These are phyloP conservation scores for Blumeria graminis DNA, from an alignment of 2,329 filamentous ascomycete species.

Conservation along the genomic window DNA sequence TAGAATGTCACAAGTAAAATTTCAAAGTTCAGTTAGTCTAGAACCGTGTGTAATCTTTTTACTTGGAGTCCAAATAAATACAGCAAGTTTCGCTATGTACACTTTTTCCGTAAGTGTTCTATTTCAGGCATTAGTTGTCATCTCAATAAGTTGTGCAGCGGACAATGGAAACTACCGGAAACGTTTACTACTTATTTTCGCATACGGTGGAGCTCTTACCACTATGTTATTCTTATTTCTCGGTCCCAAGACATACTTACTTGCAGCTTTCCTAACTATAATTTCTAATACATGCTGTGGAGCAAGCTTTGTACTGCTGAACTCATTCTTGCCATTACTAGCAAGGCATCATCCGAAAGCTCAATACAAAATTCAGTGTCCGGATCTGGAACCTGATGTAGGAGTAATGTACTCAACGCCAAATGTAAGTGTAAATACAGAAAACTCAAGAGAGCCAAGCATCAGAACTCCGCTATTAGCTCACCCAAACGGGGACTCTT, in stretches of 20 bases:
- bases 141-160: slow-evolving; percentile 87
- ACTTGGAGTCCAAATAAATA: slow-evolving; percentile 72
- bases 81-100: slow-evolving; percentile 94
- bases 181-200: slow-evolving; percentile 65
- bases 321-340: slow-evolving; percentile 79
- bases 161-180: slow-evolving; percentile 89
- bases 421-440: too few species aligned
- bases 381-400: slow-evolving; percentile 9
- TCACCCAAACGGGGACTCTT: slow-evolving; percentile 16
- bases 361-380: slow-evolving; percentile 10
- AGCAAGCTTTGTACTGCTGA: slow-evolving; percentile 81
- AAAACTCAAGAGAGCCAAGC: slow-evolving; percentile 2
- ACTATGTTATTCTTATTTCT: slow-evolving; percentile 81
- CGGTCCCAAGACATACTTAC: slow-evolving; percentile 46
- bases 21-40: neutral
- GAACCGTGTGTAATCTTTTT: slow-evolving; percentile 65
- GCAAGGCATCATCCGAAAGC: slow-evolving; percentile 50
- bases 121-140: slow-evolving; percentile 69
- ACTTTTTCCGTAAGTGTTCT: slow-evolving; percentile 86
- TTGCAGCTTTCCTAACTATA: slow-evolving; percentile 67
- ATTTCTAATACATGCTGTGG: slow-evolving; percentile 86
- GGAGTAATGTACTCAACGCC: too few species aligned
- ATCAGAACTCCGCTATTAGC: slow-evolving; percentile 12
- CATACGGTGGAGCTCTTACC: slow-evolving; percentile 51
- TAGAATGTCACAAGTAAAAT: slow-evolving; percentile 10